A percentile compares a stretch with the other conserved stretches of the same genome.
These are phyloP conservation scores for barley (Hordeum vulgare) DNA, from an alignment of 176 grass and related monocot genomes.

Conservation along the genomic window DNA sequence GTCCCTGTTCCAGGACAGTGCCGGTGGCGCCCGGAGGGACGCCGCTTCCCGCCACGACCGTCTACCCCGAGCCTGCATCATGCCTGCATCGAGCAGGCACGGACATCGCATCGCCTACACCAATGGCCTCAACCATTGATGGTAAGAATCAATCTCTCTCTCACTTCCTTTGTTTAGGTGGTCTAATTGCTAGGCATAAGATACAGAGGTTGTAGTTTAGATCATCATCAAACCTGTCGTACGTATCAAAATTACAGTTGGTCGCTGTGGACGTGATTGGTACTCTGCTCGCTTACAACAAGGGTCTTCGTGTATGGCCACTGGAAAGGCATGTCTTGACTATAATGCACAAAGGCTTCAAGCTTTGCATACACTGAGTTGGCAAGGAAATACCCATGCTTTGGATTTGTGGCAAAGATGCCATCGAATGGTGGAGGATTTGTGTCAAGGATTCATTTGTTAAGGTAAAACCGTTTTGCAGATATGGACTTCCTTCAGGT, in stretches of 20 bases:
- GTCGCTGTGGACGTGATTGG: slow-evolving; percentile 92
- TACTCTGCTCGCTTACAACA: slow-evolving; percentile 93
- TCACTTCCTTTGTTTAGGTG: no score
- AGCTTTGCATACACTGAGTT: slow-evolving; percentile 79
- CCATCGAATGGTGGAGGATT: slow-evolving; percentile 84
- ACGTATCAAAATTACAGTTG: slow-evolving; percentile 68
- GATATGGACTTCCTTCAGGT: background rate
- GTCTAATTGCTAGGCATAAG: no score
- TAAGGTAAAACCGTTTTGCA: slow-evolving; percentile 30
- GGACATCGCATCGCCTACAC: no score
- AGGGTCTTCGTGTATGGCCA: slow-evolving; percentile 90
- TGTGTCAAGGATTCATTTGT: slow-evolving; percentile 91
- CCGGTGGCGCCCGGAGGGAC: no score
- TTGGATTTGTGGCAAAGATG: slow-evolving; percentile 80
- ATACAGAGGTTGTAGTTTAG: background rate
- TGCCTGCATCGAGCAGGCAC: no score
- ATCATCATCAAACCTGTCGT: slow-evolving; percentile 42
- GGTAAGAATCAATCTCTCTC: no score
- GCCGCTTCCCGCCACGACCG: no score
- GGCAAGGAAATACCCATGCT: slow-evolving; percentile 76
- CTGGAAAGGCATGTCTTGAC: slow-evolving; percentile 80
- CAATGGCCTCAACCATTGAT: no score
- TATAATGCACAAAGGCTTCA: slow-evolving; percentile 96
- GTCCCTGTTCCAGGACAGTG: no score
- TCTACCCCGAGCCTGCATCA: no score